Conservation (phyloP, 2,329 filamentous ascomycete genomes). For the Dothidotthia symphoricarpi region DNA sequence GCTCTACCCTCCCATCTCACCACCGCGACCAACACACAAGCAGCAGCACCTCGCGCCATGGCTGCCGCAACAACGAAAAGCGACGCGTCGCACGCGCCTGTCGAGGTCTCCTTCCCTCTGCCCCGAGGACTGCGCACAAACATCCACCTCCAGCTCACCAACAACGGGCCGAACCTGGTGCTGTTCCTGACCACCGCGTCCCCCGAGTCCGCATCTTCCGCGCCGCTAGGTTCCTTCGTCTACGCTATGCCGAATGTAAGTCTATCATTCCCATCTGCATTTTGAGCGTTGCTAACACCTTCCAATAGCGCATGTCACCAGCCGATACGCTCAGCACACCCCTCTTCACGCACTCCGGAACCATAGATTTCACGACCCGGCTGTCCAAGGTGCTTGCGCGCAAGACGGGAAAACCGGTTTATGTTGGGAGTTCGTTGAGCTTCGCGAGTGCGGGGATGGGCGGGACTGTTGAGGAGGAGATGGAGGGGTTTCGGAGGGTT, state of each 20-base stretch:
- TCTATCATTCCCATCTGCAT: not conserved
- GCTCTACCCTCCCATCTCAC: too few relatives aligned
- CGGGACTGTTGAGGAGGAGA: constrained; percentile 86
- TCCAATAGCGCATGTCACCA: constrained; percentile 40
- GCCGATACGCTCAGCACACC: constrained; percentile 71
- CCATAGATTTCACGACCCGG: constrained; percentile 81
- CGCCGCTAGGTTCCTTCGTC: constrained; percentile 78
- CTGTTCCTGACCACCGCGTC: constrained; percentile 57
- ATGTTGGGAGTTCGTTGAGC: constrained; percentile 84
- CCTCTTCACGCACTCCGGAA: constrained; percentile 72
- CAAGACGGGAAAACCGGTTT: constrained; percentile 71
- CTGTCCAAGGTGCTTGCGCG: constrained; percentile 80
- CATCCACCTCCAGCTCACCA: constrained; percentile 59
- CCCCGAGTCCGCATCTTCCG: constrained; percentile 39
- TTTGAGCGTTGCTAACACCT: constrained; percentile 9
- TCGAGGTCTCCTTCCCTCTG: constrained; percentile 58
- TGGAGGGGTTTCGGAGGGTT: constrained; percentile 78
- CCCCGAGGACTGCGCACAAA: constrained; percentile 57
- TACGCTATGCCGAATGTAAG: constrained; percentile 88
- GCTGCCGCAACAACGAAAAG: constrained; percentile 12
- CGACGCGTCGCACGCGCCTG: constrained; percentile 38
- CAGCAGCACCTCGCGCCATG: constrained; percentile 17
- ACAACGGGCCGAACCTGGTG: constrained; percentile 53
- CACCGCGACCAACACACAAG: too few relatives aligned
- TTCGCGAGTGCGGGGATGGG: constrained; percentile 72